phyloP scores from a whole-genome alignment of 1,284 basidiomycete genomes.

The Rhizoctonia solani region DNA sequence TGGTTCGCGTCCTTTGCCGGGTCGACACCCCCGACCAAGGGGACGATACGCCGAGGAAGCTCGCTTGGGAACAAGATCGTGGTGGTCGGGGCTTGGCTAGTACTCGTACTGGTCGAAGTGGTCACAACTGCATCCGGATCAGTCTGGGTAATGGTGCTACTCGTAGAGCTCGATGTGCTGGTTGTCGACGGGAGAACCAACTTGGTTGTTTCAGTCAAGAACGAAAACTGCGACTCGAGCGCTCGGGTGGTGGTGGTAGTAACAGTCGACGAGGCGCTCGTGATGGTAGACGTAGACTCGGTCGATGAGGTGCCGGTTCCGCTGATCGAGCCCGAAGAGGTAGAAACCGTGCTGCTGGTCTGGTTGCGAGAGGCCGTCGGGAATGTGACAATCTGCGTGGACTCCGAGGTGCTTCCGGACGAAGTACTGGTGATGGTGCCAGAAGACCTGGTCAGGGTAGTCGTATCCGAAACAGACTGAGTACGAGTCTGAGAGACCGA shows the following conservation, averaged over 20 bases:
- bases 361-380: conserved; percentile 7
- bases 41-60: conserved; percentile 63
- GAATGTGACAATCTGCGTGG: conserved; percentile 25
- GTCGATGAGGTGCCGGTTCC: conserved; percentile 34
- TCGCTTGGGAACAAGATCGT: conserved; percentile 57
- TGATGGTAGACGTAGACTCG: conserved; percentile 8
- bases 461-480: neutral
- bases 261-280: conserved; percentile 26
- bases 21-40: conserved; percentile 44
- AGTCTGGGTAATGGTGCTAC: conserved; percentile 49
- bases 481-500: neutral
- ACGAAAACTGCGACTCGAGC: conserved; percentile 44
- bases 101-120: conserved; percentile 42
- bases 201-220: conserved; percentile 52
- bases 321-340: conserved; percentile 14
- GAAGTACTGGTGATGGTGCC: neutral
- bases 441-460: neutral
- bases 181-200: conserved; percentile 46
- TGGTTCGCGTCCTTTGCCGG: conserved; percentile 40
- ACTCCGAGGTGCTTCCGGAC: neutral
- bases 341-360: conserved; percentile 5
- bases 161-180: too few relatives aligned
- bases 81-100: conserved; percentile 45
- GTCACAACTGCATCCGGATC: conserved; percentile 61
- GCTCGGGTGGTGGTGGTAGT: conserved; percentile 22